Base-by-base conservation (phyloP, 2,329 filamentous ascomycete genomes). In the Pseudomassariella vexata region DNA sequence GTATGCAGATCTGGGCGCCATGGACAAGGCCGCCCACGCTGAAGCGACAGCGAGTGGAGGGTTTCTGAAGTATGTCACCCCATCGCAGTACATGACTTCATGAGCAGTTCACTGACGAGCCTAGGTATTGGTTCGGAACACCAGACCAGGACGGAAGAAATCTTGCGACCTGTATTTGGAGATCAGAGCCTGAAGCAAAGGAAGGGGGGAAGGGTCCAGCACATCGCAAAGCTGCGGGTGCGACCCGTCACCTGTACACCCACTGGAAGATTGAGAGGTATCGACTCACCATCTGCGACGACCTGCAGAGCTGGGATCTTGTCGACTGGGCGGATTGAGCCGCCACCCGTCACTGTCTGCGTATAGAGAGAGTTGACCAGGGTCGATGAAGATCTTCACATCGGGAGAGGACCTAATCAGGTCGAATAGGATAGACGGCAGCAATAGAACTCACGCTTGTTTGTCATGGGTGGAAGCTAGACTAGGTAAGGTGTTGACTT, bases 121-220 rank as follows among this genome's bases (percentile, higher is more conserved):
- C 28, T 42, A 80, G 76, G 57, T 95, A 95, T 59, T 95, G 89
- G 87, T 95, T 94, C 56, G 86, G 87, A 3, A 68, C 64, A 20
- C 80, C 82, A 14, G 78, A 94, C 60, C 63, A 56, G 25, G 67
- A 82, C 31, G 70, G 82, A 40, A 68, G 76, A 50, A 95, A 95
- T 60, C 59, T 95, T 48, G 89, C 89, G 25, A 95, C 88, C 29
- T 88, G 78, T 55, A 54, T 83, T 38, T 83, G 79, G 78, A 65
- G 75, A 41, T 71, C 69, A 19, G 64, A 67, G 25, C 63, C 72
- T 24, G 75, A 82, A 49, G 78, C 79, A 22, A 66, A 62, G 45
- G 65, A 66, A 41, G 79, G 76, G 37, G 76, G 75, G 19, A 57
- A 66, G 32, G 76, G 77, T 9, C 68, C 70, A 28, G 79, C 79